Conservation (phyloP, 768 basidiomycete species). For the Chalciporus pseudorubinellus region DNA sequence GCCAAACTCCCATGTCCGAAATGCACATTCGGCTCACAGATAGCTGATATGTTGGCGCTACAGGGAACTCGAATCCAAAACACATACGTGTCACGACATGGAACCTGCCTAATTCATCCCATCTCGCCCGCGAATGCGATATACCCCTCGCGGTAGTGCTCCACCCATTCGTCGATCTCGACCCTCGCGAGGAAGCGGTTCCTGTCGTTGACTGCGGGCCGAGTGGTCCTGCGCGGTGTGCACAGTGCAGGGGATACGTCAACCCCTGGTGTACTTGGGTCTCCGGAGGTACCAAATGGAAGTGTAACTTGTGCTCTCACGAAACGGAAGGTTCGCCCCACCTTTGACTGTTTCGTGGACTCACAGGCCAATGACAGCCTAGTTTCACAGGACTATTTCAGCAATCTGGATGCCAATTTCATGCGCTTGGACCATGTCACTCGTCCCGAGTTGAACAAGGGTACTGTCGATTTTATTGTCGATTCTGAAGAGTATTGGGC, state of each 20-base stretch:
- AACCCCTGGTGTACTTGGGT: conserved; percentile 92
- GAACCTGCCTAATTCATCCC: conserved; percentile 78
- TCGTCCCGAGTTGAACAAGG: conserved; percentile 84
- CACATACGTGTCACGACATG: conserved; percentile 89
- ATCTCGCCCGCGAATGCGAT: conserved; percentile 75
- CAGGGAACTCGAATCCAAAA: conserved; percentile 89
- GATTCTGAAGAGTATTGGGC: conserved; percentile 81
- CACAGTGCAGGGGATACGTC: conserved; percentile 82
- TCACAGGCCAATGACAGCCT: conserved; percentile 2
- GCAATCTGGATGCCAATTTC: conserved; percentile 72
- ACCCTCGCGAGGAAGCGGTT: conserved; percentile 72
- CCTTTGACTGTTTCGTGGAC: conserved; percentile 4
- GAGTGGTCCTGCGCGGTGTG: conserved; percentile 80
- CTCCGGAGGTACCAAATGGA: conserved; percentile 82
- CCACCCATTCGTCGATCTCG: conserved; percentile 88
- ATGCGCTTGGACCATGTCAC: conserved; percentile 77
- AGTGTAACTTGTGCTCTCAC: conserved; percentile 85
- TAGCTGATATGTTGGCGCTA: conserved; percentile 15
- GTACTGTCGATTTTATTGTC: conserved; percentile 89
- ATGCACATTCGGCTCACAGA: background rate
- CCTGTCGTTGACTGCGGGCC: conserved; percentile 73
- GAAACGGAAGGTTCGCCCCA: conserved; percentile 74
- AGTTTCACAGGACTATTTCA: conserved; percentile 86
- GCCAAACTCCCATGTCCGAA: background rate
- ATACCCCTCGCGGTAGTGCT: conserved; percentile 83